Conservation (phyloP, 2,329 filamentous ascomycete genomes). For the Colletotrichum musae region DNA sequence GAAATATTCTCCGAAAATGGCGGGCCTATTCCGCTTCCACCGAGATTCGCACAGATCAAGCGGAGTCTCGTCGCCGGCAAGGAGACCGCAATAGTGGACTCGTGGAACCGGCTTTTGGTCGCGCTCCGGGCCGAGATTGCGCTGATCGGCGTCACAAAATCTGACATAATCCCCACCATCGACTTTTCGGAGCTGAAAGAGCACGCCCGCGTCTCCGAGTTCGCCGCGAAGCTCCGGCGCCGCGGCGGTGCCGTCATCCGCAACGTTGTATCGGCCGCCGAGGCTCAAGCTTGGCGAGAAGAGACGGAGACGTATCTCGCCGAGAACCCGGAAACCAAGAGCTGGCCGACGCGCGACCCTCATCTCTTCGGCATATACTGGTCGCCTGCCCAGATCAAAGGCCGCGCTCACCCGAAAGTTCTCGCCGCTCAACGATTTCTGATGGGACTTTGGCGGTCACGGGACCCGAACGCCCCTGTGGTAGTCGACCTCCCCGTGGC, state of each 20-base stretch:
- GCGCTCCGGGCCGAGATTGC: constrained; percentile 67
- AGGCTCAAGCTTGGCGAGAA: constrained; percentile 70
- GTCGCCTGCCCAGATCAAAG: constrained; percentile 78
- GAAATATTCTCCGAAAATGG: constrained; percentile 40
- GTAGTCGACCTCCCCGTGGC: constrained; percentile 74
- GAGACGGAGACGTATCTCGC: constrained; percentile 65
- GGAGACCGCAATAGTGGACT: constrained; percentile 68
- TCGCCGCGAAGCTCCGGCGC: constrained; percentile 54
- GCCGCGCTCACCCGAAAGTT: constrained; percentile 76
- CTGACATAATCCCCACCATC: constrained; percentile 69
- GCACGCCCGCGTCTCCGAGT: constrained; percentile 64
- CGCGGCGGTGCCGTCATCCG: constrained; percentile 72
- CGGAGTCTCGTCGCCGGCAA: constrained; percentile 67
- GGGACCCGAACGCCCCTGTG: constrained; percentile 70
- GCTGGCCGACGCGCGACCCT: constrained; percentile 47
- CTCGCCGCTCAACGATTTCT: constrained; percentile 76
- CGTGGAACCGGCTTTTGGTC: constrained; percentile 68
- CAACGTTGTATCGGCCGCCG: constrained; percentile 70
- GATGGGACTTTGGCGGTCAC: constrained; percentile 75
- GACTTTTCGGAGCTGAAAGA: constrained; percentile 66
- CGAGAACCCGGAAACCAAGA: constrained; percentile 58
- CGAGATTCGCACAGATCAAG: constrained; percentile 71
- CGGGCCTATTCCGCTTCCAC: constrained; percentile 66
- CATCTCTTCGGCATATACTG: constrained; percentile 62
- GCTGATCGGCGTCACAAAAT: constrained; percentile 65